These are phyloP conservation scores for Schoenoplectus triqueter DNA, from an alignment of 202 grass and related monocot genomes.

Conservation along the genomic window DNA sequence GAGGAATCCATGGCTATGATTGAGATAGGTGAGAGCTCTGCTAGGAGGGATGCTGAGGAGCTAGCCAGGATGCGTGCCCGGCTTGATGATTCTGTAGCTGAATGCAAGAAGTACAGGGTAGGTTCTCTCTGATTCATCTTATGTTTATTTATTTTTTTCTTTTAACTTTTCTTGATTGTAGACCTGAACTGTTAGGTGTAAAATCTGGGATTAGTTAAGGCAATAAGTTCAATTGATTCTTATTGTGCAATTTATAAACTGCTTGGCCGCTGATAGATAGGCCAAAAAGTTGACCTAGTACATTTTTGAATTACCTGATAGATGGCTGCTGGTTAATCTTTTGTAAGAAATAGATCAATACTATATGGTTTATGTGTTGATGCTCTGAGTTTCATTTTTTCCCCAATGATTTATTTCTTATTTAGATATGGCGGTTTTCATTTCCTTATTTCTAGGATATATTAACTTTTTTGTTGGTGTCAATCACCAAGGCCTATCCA, in stretches of 20 bases:
- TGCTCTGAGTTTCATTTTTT: background rate
- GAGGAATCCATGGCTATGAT: slow-evolving; percentile 86
- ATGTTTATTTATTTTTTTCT: slow-evolving; percentile 23
- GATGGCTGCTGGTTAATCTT: too few species aligned
- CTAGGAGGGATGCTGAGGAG: slow-evolving; percentile 31
- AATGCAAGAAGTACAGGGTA: slow-evolving; percentile 90
- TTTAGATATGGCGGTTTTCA: slow-evolving; percentile 6
- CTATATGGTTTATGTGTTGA: background rate
- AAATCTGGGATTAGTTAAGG: background rate
- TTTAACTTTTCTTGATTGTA: background rate
- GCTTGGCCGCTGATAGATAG: background rate
- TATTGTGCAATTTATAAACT: slow-evolving; percentile 1
- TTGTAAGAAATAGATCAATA: too few species aligned
- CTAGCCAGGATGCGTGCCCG: slow-evolving; percentile 30
- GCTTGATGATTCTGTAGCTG: slow-evolving; percentile 47
- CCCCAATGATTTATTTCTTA: background rate
- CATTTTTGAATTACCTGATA: background rate
- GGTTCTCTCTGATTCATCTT: slow-evolving; percentile 5
- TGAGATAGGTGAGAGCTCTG: slow-evolving; percentile 60
- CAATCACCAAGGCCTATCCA: background rate
- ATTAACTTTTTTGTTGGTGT: background rate
- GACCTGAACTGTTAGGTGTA: background rate
- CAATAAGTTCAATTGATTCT: background rate
- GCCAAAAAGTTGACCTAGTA: background rate
- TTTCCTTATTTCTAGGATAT: background rate